A percentile compares a stretch with the other conserved stretches of the same genome.
Evolutionary conservation across 2,329 filamentous ascomycete species (phyloP).

Genomic region (Cercospora zeae-maydis): DNA sequence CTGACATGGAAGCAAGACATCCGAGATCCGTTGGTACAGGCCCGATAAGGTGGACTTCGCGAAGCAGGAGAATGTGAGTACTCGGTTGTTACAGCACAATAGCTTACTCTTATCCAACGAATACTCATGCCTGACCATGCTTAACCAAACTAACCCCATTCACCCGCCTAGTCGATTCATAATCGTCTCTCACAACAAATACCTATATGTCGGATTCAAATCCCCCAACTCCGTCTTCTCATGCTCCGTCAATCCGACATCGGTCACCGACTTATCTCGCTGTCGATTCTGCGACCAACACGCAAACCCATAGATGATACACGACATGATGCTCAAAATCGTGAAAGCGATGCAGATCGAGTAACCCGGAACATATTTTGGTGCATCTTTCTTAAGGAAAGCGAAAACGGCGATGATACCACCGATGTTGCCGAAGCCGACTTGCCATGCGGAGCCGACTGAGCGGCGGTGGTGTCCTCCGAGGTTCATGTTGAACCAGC

Average conservation of each 20-base stretch:
- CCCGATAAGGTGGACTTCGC: not conserved
- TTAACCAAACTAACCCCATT: not conserved
- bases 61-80: not conserved
- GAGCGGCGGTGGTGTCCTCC: slow-evolving; percentile 61
- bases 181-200: slow-evolving; percentile 47
- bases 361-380: slow-evolving; percentile 68
- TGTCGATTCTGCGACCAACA: slow-evolving; percentile 60
- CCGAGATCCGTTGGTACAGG: not conserved
- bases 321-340: slow-evolving; percentile 61
- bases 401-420: slow-evolving; percentile 53
- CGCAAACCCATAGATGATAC: slow-evolving; percentile 57
- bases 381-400: slow-evolving; percentile 58
- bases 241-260: slow-evolving; percentile 55
- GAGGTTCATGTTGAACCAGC: slow-evolving; percentile 82
- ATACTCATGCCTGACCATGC: not conserved
- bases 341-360: slow-evolving; percentile 73
- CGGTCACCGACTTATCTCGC: slow-evolving; percentile 48
- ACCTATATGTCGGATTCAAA: slow-evolving; percentile 58
- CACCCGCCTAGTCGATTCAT: not conserved
- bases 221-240: slow-evolving; percentile 62
- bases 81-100: not conserved
- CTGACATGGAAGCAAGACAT: not conserved
- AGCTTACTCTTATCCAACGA: not conserved
- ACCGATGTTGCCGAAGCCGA: slow-evolving; percentile 51
- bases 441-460: slow-evolving; percentile 50